Conservation (phyloP, 2,329 filamentous ascomycete species). For the Pyrenochaeta sp. region DNA sequence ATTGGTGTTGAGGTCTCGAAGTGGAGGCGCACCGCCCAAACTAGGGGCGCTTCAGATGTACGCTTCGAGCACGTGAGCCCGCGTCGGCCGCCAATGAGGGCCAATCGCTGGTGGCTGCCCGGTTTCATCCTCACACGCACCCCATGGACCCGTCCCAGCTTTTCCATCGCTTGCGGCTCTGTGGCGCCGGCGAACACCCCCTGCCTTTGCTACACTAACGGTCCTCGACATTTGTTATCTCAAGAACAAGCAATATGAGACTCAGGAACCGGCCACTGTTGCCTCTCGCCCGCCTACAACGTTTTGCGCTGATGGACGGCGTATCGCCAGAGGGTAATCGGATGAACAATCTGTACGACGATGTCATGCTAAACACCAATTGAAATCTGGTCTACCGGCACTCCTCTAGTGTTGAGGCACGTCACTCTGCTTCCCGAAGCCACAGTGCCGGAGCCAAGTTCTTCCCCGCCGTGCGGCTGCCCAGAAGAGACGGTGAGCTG, state of each 20-base stretch:
- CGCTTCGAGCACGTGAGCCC: constrained; percentile 14
- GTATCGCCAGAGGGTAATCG: constrained; percentile 10
- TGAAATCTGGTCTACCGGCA: constrained; percentile 2
- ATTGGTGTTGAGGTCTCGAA: constrained; percentile 47
- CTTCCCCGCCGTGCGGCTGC: constrained; percentile 11
- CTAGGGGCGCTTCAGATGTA: constrained; percentile 36
- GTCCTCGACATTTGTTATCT: constrained; percentile 1
- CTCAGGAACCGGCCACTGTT: constrained; percentile 16
- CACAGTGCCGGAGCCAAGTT: constrained; percentile 16
- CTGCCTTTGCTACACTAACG: neutral
- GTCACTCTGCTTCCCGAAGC: constrained; percentile 15
- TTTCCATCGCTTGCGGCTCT: constrained; percentile 17
- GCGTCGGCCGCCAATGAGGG: constrained; percentile 22
- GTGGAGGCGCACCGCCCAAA: constrained; percentile 32
- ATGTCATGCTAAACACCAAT: constrained; percentile 3
- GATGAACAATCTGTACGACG: constrained; percentile 11
- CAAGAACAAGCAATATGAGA: constrained; percentile 17
- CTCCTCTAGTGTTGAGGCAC: constrained; percentile 9
- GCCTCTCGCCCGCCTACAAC: neutral
- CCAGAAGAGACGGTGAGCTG: constrained; percentile 30
- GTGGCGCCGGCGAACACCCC: constrained; percentile 5
- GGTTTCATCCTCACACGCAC: constrained; percentile 26
- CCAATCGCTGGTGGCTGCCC: constrained; percentile 11
- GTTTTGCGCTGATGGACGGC: constrained; percentile 3
- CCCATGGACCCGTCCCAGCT: constrained; percentile 17